Percentiles rank a stretch among this genome's conserved stretches.
Conservation (phyloP, 1,139 yeast species). For the Komagataea norvegica region DNA sequence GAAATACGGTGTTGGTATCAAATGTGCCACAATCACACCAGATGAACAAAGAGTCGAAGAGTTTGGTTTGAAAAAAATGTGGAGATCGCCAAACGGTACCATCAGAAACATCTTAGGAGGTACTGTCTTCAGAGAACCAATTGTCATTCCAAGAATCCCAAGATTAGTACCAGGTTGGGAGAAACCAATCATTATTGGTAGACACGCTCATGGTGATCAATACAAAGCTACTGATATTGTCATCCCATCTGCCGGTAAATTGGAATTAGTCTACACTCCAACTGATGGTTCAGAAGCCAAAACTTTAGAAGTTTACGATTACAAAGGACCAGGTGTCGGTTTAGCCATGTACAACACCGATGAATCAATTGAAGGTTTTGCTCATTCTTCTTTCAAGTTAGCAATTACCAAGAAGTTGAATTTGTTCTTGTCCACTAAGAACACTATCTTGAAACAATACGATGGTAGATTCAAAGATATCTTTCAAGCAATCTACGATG, state of each 20-base stretch:
- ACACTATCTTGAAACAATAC: slow-evolving; percentile 87
- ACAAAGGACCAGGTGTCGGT: slow-evolving; percentile 77
- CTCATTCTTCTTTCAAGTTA: slow-evolving; percentile 85
- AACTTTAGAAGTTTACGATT: slow-evolving; percentile 64
- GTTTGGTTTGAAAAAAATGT: slow-evolving; percentile 87
- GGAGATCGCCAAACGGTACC: slow-evolving; percentile 97
- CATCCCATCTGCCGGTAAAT: slow-evolving; percentile 71
- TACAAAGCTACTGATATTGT: slow-evolving; percentile 88
- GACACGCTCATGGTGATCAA: slow-evolving; percentile 97
- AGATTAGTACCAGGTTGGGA: slow-evolving; percentile 92
- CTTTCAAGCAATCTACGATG: slow-evolving; percentile 75
- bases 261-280: slow-evolving; percentile 77
- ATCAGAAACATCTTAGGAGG: slow-evolving; percentile 93
- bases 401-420: slow-evolving; percentile 77
- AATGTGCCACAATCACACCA: slow-evolving; percentile 98
- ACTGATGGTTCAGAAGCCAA: slow-evolving; percentile 55
- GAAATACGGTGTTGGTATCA: slow-evolving; percentile 87
- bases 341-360: slow-evolving; percentile 94
- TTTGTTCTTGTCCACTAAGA: slow-evolving; percentile 83
- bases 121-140: slow-evolving; percentile 95
- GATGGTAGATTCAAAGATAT: slow-evolving; percentile 95
- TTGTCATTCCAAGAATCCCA: slow-evolving; percentile 85
- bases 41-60: slow-evolving; percentile 94
- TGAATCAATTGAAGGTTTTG: slow-evolving; percentile 84
- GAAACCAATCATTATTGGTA: slow-evolving; percentile 90